Percentiles rank a stretch among this genome's conserved stretches.
Evolutionary conservation across 202 grass and related monocot genomes (phyloP).

Genomic region (Saccharum hybrid): DNA sequence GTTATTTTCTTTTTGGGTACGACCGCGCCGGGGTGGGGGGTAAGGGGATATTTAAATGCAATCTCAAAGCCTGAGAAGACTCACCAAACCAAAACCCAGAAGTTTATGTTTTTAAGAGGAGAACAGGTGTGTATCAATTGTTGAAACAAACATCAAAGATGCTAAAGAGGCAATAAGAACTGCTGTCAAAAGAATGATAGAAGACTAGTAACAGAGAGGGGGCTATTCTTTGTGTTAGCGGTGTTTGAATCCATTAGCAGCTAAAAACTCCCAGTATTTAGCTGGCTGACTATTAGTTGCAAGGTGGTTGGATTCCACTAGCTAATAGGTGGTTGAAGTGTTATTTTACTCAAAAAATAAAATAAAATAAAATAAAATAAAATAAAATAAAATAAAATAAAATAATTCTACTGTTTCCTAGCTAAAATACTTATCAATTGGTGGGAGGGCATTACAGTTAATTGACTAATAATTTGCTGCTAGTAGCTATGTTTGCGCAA

Average conservation of each 20-base stretch:
- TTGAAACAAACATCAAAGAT: background rate
- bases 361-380: too few relatives aligned
- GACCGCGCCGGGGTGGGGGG: background rate
- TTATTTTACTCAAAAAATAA: too few relatives aligned
- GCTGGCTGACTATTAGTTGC: too few relatives aligned
- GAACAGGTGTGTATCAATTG: background rate
- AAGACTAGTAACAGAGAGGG: background rate
- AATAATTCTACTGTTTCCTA: too few relatives aligned
- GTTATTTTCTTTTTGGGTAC: background rate
- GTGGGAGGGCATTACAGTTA: background rate
- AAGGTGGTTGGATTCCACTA: too few relatives aligned
- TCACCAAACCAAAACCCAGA: background rate
- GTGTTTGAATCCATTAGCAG: too few relatives aligned
- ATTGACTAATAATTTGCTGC: too few relatives aligned
- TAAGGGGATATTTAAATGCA: background rate
- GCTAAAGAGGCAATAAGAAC: background rate
- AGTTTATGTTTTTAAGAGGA: background rate
- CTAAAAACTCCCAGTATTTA: too few relatives aligned
- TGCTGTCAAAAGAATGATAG: background rate
- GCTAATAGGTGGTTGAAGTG: too few relatives aligned
- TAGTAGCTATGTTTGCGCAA: background rate
- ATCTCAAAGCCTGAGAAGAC: background rate
- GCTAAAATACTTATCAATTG: background rate
- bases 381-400: too few relatives aligned
- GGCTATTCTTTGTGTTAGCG: background rate